Base-by-base conservation (phyloP, 495 filamentous ascomycete species). In the Mycothermus thermophilus region DNA sequence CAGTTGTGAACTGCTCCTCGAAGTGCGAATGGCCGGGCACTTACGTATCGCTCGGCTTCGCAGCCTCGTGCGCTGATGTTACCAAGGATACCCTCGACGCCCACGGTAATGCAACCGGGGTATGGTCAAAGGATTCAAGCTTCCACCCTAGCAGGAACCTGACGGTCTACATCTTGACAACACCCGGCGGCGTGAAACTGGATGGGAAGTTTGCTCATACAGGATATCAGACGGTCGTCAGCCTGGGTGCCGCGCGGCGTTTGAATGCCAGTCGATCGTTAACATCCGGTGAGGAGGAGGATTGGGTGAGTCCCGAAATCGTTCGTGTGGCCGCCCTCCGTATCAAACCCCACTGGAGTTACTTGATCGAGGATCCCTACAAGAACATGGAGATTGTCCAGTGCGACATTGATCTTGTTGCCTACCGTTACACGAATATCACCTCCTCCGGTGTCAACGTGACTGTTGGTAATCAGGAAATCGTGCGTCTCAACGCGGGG, bases 1-100 rank as follows among this genome's bases (percentile, higher is more conserved):
- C 31, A 7, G 30, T 32, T 1, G 39, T 44, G 32, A 21, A 40
- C 26, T 44, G 42, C 23, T 11, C 36, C 17, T 36, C 42, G 4
- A 44, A 16, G 5, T 44, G 42, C 23, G 15, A 19, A 15, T 44
- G 42, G 42, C 22, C 29, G 15, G 20, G 32, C 25, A 20, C 42
- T 0, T 36, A 31, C 20, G n/a, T 28, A 11, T 34, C 42, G 16
- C 42, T 44, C 12, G 42, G 42, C 8, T 44, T 40, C 22, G 5
- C 20, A 6, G 28, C 21, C 22, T 25, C 18, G 1, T 44, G 42
- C 27, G 12, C 36, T 24, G 32, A 44, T 25, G 42, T 44, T 7
- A 36, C 36, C 15, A 28, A 35, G 6, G 36, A 12, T 9, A 44
- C 36, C 10, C 8, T 40, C 3, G 17, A 19, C 9, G 6, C 29